A percentile compares a stretch with the other conserved stretches of the same genome.
These are phyloP conservation scores for Colletotrichum sublineola DNA, from an alignment of 2,329 filamentous ascomycete species.

Conservation along the genomic window DNA sequence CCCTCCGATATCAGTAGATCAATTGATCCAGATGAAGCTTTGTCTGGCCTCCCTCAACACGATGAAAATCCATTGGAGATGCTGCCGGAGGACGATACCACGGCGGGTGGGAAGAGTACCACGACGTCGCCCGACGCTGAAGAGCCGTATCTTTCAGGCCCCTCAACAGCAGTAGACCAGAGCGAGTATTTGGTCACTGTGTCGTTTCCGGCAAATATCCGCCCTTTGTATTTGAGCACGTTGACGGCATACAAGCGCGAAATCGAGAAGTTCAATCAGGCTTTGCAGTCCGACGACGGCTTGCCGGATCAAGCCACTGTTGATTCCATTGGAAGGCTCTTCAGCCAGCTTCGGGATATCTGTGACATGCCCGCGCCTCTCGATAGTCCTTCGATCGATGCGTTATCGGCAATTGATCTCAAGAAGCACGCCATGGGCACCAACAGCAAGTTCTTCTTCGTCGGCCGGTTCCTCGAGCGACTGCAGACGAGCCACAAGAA, in stretches of 20 bases:
- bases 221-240: slow-evolving; percentile 65
- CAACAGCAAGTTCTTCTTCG: slow-evolving; percentile 72
- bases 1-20: slow-evolving; percentile 54
- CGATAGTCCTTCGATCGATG: slow-evolving; percentile 57
- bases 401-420: slow-evolving; percentile 56
- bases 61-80: slow-evolving; percentile 29
- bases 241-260: slow-evolving; percentile 59
- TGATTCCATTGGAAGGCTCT: slow-evolving; percentile 63
- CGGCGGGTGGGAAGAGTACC: slow-evolving; percentile 28
- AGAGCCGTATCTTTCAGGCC: slow-evolving; percentile 31
- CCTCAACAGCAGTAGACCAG: slow-evolving; percentile 43
- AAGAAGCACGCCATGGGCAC: slow-evolving; percentile 68
- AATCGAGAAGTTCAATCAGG: slow-evolving; percentile 60
- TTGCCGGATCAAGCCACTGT: slow-evolving; percentile 49
- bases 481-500: slow-evolving; percentile 60
- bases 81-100: slow-evolving; percentile 28
- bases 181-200: slow-evolving; percentile 68
- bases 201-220: slow-evolving; percentile 66
- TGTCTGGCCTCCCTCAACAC: slow-evolving; percentile 31
- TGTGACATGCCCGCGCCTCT: slow-evolving; percentile 70
- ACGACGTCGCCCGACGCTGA: slow-evolving; percentile 33
- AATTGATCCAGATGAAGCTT: slow-evolving; percentile 45
- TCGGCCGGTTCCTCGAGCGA: slow-evolving; percentile 66
- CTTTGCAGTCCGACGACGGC: slow-evolving; percentile 27
- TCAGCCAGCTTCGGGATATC: slow-evolving; percentile 65